A percentile compares a stretch with the other conserved stretches of the same genome.
phyloP scores from a whole-genome alignment of 2,329 filamentous ascomycete genomes.

The Orbilia javanica region DNA sequence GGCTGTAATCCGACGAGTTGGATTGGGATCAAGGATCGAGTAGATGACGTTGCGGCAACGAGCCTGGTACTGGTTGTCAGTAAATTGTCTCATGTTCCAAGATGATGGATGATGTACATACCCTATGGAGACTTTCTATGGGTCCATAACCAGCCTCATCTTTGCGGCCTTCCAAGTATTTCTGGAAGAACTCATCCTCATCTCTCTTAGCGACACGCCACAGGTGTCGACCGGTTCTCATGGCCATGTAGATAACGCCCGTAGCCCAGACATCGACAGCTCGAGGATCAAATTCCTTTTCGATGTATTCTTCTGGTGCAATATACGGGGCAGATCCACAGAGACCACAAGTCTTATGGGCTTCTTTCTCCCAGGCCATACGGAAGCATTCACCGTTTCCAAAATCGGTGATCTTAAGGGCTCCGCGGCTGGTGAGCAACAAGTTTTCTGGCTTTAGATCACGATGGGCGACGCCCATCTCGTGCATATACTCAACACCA shows the following conservation, averaged over 20 bases:
- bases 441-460: conserved; percentile 98
- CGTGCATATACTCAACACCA: conserved; percentile 98
- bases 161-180: conserved; percentile 90
- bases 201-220: conserved; percentile 98
- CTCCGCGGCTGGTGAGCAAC: conserved; percentile 89
- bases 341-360: conserved; percentile 96
- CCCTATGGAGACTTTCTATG: conserved; percentile 93
- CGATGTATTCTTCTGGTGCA: conserved; percentile 93
- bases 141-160: conserved; percentile 96
- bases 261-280: conserved; percentile 99
- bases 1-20: conserved; percentile 89
- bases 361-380: conserved; percentile 99
- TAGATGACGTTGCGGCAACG: conserved; percentile 99
- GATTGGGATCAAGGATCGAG: conserved; percentile 95
- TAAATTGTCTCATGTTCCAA: conserved; percentile 46
- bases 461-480: conserved; percentile 98
- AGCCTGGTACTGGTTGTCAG: conserved; percentile 72
- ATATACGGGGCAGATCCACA: conserved; percentile 98
- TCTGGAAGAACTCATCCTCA: conserved; percentile 96
- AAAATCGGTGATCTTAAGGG: conserved; percentile 97
- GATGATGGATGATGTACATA: conserved; percentile 69
- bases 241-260: conserved; percentile 99
- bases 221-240: conserved; percentile 93
- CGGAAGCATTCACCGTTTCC: conserved; percentile 99
- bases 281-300: conserved; percentile 94